Conservation (phyloP, 495 filamentous ascomycete species). For the Filosporella fistucella region DNA sequence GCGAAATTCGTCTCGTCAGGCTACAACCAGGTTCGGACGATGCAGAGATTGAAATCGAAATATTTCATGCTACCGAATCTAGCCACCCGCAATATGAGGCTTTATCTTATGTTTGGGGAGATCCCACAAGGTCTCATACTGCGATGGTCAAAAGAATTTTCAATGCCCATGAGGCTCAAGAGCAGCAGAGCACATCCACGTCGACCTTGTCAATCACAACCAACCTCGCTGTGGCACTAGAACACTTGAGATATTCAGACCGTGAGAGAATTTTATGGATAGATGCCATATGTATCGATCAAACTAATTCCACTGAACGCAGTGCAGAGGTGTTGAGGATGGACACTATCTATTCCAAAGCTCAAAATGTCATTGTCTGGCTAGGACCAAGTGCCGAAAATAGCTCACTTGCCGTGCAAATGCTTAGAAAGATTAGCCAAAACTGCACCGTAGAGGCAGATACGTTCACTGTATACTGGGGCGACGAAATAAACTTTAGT, state of each 20-base stretch:
- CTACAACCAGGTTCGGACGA: neutral
- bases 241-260: neutral
- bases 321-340: neutral
- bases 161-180: neutral
- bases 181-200: neutral
- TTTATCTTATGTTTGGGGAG: slow-evolving; percentile 4
- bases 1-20: neutral
- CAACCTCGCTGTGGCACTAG: neutral
- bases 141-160: neutral
- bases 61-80: neutral
- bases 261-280: too few relatives aligned
- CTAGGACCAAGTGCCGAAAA: neutral
- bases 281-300: neutral
- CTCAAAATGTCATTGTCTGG: slow-evolving; percentile 1
- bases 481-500: neutral
- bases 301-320: neutral
- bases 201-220: neutral
- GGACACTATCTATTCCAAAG: slow-evolving; percentile 2
- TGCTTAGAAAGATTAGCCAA: neutral
- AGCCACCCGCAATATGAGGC: neutral
- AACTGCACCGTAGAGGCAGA: neutral
- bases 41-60: neutral
- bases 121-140: too few relatives aligned
- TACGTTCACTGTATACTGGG: neutral
- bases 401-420: slow-evolving; percentile 2